Evolutionary conservation across 2,329 filamentous ascomycete genomes (phyloP).

Genomic region (Celoporthe dispersa): DNA sequence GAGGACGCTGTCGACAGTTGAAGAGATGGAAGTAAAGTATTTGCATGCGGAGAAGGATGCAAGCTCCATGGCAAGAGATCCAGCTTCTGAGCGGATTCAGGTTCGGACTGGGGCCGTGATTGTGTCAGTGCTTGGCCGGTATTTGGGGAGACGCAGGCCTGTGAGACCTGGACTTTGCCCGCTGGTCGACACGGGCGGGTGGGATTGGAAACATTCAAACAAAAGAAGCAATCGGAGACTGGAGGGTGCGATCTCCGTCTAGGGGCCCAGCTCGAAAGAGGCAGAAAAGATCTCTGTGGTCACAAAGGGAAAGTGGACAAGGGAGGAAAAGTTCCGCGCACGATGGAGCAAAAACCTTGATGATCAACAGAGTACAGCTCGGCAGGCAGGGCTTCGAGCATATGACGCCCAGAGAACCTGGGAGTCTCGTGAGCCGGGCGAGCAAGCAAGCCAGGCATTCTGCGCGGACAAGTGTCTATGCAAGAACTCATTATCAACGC

Average conservation of each 20-base stretch:
- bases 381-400: not conserved
- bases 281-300: not conserved
- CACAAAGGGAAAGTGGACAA: not conserved
- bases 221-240: not conserved
- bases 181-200: not conserved
- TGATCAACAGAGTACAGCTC: not conserved
- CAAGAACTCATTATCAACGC: not conserved
- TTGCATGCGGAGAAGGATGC: not conserved
- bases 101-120: not conserved
- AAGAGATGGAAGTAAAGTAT: not conserved
- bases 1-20: not conserved
- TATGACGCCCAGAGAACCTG: too few species aligned
- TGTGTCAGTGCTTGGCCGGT: not conserved
- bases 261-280: not conserved
- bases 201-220: not conserved
- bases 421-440: not conserved
- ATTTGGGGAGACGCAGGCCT: not conserved
- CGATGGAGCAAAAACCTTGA: not conserved
- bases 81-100: not conserved
- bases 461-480: conserved; percentile 2
- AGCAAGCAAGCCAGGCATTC: not conserved
- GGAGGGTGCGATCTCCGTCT: not conserved
- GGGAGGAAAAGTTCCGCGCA: not conserved
- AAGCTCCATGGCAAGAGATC: not conserved
- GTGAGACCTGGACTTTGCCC: not conserved